phyloP scores from a whole-genome alignment of 2,329 filamentous ascomycete species.

The Fusarium secorum region DNA sequence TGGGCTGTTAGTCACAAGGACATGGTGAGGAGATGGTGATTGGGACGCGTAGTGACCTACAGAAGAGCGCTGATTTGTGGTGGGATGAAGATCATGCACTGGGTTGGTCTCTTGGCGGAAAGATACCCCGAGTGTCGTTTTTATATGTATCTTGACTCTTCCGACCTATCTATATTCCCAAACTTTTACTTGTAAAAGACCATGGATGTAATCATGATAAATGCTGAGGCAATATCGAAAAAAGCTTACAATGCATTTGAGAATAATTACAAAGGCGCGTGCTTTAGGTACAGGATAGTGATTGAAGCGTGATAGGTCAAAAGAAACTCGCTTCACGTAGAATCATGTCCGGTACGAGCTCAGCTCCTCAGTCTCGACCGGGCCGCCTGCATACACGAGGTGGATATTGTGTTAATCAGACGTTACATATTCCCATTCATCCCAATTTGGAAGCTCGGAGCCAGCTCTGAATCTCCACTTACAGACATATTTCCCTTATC shows the following conservation, averaged over 20 bases:
- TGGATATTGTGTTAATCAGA: background rate
- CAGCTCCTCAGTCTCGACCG: background rate
- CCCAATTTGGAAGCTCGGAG: background rate
- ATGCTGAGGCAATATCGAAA: too few relatives aligned
- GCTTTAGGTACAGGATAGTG: too few relatives aligned
- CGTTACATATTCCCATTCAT: background rate
- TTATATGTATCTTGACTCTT: accelerated
- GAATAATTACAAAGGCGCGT: too few relatives aligned
- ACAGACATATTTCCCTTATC: background rate
- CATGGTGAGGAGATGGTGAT: background rate
- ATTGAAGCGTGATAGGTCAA: background rate
- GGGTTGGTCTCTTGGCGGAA: accelerated
- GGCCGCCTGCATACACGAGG: background rate
- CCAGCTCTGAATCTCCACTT: background rate
- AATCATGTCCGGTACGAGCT: background rate
- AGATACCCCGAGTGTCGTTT: too few relatives aligned
- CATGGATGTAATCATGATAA: background rate
- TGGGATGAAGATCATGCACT: background rate
- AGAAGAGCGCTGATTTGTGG: background rate
- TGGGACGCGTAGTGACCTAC: background rate
- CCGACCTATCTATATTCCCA: accelerated
- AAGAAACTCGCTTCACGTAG: too few relatives aligned
- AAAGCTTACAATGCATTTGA: accelerated
- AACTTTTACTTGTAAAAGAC: accelerated
- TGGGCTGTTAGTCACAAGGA: background rate